Base-by-base conservation (phyloP, 768 basidiomycete species). In the Hirschioporus abietinus region DNA sequence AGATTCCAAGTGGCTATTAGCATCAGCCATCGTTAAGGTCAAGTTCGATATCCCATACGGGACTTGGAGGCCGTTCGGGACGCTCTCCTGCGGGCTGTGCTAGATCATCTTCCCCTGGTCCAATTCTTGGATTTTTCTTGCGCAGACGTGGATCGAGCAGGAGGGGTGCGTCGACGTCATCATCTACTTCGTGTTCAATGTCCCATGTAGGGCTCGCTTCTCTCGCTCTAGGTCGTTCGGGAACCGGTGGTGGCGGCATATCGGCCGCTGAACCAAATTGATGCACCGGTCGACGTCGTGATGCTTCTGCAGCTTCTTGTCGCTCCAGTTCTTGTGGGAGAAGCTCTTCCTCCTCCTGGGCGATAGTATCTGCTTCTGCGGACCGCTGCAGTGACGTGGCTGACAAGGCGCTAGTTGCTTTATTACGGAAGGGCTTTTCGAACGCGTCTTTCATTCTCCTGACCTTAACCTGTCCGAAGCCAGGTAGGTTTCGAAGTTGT, bases 381-480 rank as follows among this genome's bases (percentile, higher is more conserved):
- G 64, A 8, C 68, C 35, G 63, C 66, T 78, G 77, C 52, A 75
- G 71, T 25, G 74, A 70, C 34, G 74, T 70, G 26, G 75, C 75
- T 42, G 78, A 80, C 52, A 78, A 76, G 52, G 78, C 77, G 60
- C 79, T 83, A 1, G 89, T 88, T 7, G 85, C 80, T 64, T 84
- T 82, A 66, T 91, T 88, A 63, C 90, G 83, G 76, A 99, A 91
- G 0, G 94, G 93, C 67, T 91, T 90, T 66, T 92, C 89, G 77
- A 99, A 96, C 0, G 95, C 93, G 66, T 93, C 96, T 71, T 90
- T 89, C 35, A 98, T 83, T 58, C 96, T 89, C 72, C 86, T 91
- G 66, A 96, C 95, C 76, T 99, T 99, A 62, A 95, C 89, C 69
- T 92, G 92, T 9, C 96, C 96, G 64, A 99, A 90, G 0, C 97